Percentiles rank a stretch among this genome's conserved stretches.
Conservation (phyloP, 106 monocot species). For the Phalaenopsis aphrodite region DNA sequence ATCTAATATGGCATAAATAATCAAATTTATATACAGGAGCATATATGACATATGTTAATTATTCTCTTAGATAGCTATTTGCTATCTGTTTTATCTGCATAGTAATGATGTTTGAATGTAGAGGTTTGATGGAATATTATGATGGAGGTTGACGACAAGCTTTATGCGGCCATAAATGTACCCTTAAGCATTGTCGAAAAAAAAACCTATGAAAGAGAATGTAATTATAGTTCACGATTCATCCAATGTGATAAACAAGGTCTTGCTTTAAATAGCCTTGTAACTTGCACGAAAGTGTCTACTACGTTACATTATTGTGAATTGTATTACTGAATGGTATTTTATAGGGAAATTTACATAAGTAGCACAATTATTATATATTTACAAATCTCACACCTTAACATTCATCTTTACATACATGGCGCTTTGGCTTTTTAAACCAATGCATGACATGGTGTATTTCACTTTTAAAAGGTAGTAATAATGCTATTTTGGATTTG, state of each 20-base stretch:
- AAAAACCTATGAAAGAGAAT: background rate
- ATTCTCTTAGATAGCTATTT: background rate
- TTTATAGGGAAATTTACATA: background rate
- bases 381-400: too few species aligned
- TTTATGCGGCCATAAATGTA: too few species aligned
- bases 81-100: background rate
- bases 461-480: too few species aligned
- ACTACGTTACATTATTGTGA: background rate
- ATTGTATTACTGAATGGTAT: background rate
- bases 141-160: background rate
- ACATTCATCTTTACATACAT: too few species aligned
- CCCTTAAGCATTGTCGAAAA: background rate
- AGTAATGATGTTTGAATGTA: background rate
- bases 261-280: background rate
- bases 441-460: too few species aligned
- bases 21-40: background rate
- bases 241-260: background rate
- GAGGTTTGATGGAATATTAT: background rate
- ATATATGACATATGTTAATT: background rate
- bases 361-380: too few species aligned
- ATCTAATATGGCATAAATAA: background rate
- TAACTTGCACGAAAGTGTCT: background rate
- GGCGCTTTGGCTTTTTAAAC: too few species aligned
- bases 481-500: too few species aligned
- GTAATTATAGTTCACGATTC: background rate